Percentiles rank a stretch among this genome's conserved stretches.
Conservation (phyloP, 2,329 filamentous ascomycete genomes). For the Aspergillus sp. region DNA sequence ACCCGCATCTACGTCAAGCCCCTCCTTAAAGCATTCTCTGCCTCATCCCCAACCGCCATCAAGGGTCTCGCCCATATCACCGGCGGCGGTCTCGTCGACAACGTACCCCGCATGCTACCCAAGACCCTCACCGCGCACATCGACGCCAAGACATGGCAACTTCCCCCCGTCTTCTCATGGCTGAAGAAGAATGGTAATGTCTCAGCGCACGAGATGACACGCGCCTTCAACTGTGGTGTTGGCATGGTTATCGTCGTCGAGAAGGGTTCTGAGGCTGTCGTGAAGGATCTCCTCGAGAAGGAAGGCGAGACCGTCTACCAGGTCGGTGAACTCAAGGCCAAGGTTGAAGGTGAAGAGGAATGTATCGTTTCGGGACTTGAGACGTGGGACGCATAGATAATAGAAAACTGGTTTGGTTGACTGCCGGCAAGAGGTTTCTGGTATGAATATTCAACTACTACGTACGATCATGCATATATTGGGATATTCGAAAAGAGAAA, state of each 20-base stretch:
- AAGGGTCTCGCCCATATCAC: constrained; percentile 98
- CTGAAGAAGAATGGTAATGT: constrained; percentile 72
- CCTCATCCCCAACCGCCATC: constrained; percentile 59
- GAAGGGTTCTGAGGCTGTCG: constrained; percentile 60
- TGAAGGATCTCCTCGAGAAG: constrained; percentile 60
- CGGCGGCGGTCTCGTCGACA: constrained; percentile 87
- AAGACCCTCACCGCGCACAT: constrained; percentile 74
- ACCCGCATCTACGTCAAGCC: constrained; percentile 92
- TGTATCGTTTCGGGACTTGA: constrained; percentile 65
- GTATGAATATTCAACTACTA: not conserved
- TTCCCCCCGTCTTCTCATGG: constrained; percentile 83
- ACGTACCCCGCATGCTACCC: constrained; percentile 92
- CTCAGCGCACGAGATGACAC: constrained; percentile 74
- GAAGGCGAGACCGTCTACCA: constrained; percentile 75
- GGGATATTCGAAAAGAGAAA: constrained; percentile 2
- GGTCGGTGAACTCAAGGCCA: constrained; percentile 69
- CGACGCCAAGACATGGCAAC: constrained; percentile 71
- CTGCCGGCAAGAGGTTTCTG: not conserved
- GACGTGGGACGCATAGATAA: constrained; percentile 35
- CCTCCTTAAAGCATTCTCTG: constrained; percentile 64
- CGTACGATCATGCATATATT: not conserved
- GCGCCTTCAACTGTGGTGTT: constrained; percentile 91
- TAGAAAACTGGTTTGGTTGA: not conserved
- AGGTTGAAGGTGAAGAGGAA: constrained; percentile 53
- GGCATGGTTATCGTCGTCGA: constrained; percentile 90